A percentile compares a stretch with the other conserved stretches of the same genome.
phyloP scores from a whole-genome alignment of 148 eudicot species.

The Camellia granthamiana region DNA sequence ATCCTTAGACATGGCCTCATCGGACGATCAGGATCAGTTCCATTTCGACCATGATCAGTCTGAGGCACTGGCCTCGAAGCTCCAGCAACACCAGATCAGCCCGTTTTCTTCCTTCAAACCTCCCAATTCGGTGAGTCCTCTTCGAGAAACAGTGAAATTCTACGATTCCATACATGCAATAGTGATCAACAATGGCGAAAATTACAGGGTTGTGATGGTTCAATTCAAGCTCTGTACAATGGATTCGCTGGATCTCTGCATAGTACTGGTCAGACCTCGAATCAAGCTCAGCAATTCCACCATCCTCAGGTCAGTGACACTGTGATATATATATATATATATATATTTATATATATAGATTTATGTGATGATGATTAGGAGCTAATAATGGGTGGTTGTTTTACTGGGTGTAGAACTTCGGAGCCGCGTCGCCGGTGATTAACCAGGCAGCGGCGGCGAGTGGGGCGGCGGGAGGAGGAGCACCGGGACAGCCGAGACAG shows the following conservation, averaged over 20 bases:
- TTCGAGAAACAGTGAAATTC: no score
- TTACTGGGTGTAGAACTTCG: constrained; percentile 37
- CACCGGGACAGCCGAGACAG: constrained; percentile 52
- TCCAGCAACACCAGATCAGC: constrained; percentile 54
- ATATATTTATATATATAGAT: background rate
- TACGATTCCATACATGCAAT: background rate
- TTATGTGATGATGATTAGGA: no score
- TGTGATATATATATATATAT: background rate
- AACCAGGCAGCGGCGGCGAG: constrained; percentile 11
- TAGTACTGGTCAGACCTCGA: constrained; percentile 29
- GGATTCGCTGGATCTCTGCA: constrained; percentile 57
- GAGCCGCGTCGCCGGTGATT: constrained; percentile 26
- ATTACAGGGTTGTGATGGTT: constrained; percentile 41
- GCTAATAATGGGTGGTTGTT: no score
- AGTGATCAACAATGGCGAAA: background rate
- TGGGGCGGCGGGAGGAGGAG: constrained; percentile 44
- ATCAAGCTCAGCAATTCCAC: constrained; percentile 51
- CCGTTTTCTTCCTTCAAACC: constrained; percentile 33
- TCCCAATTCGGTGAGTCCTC: constrained; percentile 24
- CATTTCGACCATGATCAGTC: constrained; percentile 33
- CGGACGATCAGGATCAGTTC: constrained; percentile 14
- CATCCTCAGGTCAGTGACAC: constrained; percentile 31
- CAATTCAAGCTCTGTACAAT: constrained; percentile 57
- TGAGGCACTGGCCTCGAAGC: constrained; percentile 29
- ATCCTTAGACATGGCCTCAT: background rate